Evolutionary conservation across 2,329 filamentous ascomycete species (phyloP), one percentile per base, ranked within the genome.

Genomic region (Endoconidiophora laricicola): DNA sequence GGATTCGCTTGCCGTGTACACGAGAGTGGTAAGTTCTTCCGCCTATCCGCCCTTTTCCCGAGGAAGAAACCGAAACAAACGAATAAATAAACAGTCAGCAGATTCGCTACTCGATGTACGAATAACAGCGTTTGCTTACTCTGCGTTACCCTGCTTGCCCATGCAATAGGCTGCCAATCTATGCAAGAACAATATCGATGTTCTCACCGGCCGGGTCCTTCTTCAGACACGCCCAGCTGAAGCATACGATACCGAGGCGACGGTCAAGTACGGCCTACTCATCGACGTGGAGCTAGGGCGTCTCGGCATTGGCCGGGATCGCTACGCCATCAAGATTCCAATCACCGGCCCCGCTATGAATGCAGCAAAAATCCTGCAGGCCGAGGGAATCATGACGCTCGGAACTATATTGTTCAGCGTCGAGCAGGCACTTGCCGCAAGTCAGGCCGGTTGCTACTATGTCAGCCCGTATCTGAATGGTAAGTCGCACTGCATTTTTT

Each of bases 311-410:
- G 55, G 63, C 3, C 63, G 66, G 16, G 67, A 70, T 51, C 62
- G 67, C 9, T 71, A 67, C 56, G 69, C 66, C 55, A 71, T 73
- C 63, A 73, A 73, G 58, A 72, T 73, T 22, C 69, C 69, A 7
- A 65, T 63, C 23, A 72, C 69, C 0, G 69, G 69, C 0, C 64
- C 69, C 0, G 69, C 67, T 7, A 57, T 73, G 23, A 69, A 66
- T 48, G 69, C 68, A 0, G 66, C 65, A 24, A 66, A 63, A 44
- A 60, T 64, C 12, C 61, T 73, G 29, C 61, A 61, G 3, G 54
- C 57, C 1, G 68, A 71, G 52, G 68, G 69, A 3, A 70, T 72
- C 44, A 60, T 62, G 2, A 73, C 69, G 0, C 61, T 72, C 1
- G 69, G 67, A 0, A 73, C 70, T 0, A 63, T 69, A 0, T 56